Evolutionary conservation across 1,139 yeast species (phyloP), one percentile per base, ranked within the genome.

Genomic region (Blastobotrys illinoisensis): DNA sequence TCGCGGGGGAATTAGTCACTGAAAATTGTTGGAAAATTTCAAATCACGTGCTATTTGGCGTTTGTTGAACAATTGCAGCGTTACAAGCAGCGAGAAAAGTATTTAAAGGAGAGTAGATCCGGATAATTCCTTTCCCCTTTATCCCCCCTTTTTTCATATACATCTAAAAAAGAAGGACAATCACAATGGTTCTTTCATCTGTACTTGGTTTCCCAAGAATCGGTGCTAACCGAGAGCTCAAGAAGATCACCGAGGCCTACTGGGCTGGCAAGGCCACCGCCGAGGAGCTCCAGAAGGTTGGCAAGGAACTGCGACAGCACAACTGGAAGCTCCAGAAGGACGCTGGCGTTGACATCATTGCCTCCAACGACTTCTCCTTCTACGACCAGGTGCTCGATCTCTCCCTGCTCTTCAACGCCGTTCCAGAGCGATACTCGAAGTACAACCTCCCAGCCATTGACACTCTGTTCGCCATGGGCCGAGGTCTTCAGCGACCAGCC

Each of bases 191-290:
- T 77, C 86, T 85, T 77, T 91, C 98, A 65, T 84, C 97, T 71
- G 95, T 91, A 69, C 85, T 91, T 79, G 99, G 99, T 77, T 91
- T 91, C 91, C 99, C 99, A 80, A 93, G 98, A 83, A 91, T 74
- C 62, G 77, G 99, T 73, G 95, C 97, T 68, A 90, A 90, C 81
- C 93, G 99, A 85, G 99, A 93, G 80, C 86, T 93, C 77, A 93
- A 93, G 81, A 93, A 93, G 80, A 88, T 88, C 76, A 93, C 99
- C 66, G 99, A 93, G 79, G 86, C 96, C 74, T 93, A 93, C 91
- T 93, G 99, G 99, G 77, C 82, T 67, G 97, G 97, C 72, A 91
- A 91, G 80, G 87, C 85, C 67, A 70, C 86, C 61, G 89, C 82
- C 63, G 97, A 88, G 59, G 96, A 89, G 71, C 84, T 93, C 67